Evolutionary conservation across 2,329 filamentous ascomycete genomes (phyloP), one percentile per base, ranked within the genome.

Genomic region (Colletotrichum scovillei): DNA sequence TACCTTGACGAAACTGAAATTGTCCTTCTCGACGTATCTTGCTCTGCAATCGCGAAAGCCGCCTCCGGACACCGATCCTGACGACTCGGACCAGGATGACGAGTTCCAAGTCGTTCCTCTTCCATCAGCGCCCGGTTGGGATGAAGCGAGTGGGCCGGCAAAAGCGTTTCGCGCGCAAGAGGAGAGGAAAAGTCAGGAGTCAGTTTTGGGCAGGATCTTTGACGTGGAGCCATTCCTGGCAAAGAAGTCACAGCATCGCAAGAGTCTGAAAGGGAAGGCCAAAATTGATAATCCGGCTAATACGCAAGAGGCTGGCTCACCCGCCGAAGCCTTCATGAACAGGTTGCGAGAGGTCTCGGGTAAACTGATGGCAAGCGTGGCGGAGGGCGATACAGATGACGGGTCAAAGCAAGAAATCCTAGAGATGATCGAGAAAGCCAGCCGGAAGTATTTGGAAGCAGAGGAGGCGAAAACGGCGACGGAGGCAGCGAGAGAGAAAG

Each of bases 11-110:
- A 85, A 87, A 58, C 80, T 92, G 30, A 85, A 87, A 63, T 80
- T 92, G 16, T 92, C 91, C 5, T 87, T 92, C 71, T 92, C 90
- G 0, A 84, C 88, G 42, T 74, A 76, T 3, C 80, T 92, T 19
- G 89, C 89, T 2, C 78, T 77, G 55, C 83, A 84, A 77, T 84
- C 88, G 9, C 79, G 84, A 35, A 82, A 79, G 60, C 80, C 82
- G 1, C 76, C 79, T 9, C 77, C 79, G 14, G 83, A 84, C 58
- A 82, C 81, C 14, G 85, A 87, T 28, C 78, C 81, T 5, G 86
- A 88, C 24, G 87, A 88, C 63, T 86, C 89, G 6, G 88, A 91
- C 73, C 80, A 84, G 32, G 88, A 91, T 49, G 87, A 90, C 69
- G 89, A 91, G 16, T 88, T 89, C 70, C 84, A 88, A 66, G 83